Evolutionary conservation across 148 eudicot genomes (phyloP).

Genomic region (Rhododendron henanense): DNA sequence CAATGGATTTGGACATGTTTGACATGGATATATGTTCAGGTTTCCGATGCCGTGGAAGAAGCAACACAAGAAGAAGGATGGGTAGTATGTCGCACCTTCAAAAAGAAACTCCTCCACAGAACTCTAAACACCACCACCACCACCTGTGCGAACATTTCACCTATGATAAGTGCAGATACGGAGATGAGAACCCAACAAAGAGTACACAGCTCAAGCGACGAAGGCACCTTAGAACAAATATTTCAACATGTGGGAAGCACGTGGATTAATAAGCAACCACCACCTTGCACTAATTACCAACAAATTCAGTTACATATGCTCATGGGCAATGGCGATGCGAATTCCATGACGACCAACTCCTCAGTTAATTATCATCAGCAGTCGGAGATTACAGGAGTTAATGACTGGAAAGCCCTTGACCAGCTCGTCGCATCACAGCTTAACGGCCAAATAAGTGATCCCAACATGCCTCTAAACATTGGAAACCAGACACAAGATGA

Average conservation of each 20-base stretch:
- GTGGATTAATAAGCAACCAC: not conserved
- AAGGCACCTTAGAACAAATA: conserved; percentile 21
- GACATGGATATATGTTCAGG: not conserved
- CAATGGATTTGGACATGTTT: not conserved
- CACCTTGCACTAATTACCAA: not conserved
- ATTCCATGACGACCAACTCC: not conserved
- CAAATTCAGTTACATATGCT: not conserved
- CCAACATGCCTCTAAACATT: not conserved
- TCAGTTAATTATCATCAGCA: not conserved
- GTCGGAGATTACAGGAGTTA: not conserved
- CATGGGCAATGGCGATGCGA: not conserved
- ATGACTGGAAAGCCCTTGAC: conserved; percentile 18
- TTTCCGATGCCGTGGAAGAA: not conserved
- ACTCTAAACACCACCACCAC: not conserved
- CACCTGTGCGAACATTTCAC: not conserved
- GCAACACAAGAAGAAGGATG: conserved; percentile 14
- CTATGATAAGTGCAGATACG: not conserved
- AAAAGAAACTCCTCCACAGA: conserved; percentile 18
- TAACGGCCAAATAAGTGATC: conserved; percentile 5
- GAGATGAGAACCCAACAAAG: not conserved
- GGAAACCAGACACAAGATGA: not conserved
- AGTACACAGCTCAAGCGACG: not conserved
- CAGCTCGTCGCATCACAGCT: conserved; percentile 16
- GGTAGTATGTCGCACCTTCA: conserved; percentile 16
- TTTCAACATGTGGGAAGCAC: conserved; percentile 14